phyloP scores from a whole-genome alignment of 148 eudicot species.

The Dysphania ambrosioides region DNA sequence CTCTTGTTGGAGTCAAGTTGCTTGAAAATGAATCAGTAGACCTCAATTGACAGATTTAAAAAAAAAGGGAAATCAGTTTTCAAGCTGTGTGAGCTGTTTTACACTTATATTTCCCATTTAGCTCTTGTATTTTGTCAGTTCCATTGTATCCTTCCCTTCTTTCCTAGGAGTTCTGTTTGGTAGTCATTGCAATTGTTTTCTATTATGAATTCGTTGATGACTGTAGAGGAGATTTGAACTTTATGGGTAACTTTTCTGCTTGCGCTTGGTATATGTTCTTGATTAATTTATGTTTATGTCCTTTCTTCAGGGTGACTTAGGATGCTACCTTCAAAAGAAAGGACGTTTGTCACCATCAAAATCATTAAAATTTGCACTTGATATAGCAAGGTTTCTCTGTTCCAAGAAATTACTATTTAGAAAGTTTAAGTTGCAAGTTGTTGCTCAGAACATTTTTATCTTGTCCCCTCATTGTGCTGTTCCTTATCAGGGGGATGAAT shows the following conservation, averaged over 20 bases:
- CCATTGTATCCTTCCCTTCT: too few species aligned
- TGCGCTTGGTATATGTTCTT: background rate
- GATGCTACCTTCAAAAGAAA: constrained; percentile 78
- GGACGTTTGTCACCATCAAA: constrained; percentile 79
- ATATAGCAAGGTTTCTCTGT: constrained; percentile 72
- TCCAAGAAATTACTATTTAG: background rate
- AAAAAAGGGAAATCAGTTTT: too few species aligned
- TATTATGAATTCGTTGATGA: too few species aligned
- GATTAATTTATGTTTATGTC: background rate
- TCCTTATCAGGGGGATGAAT: constrained; percentile 79
- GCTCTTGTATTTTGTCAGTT: too few species aligned
- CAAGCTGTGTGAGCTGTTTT: too few species aligned
- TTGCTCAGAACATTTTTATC: constrained; percentile 14
- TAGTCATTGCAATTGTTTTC: too few species aligned
- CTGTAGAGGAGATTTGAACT: background rate
- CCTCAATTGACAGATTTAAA: too few species aligned
- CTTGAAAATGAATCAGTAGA: too few species aligned
- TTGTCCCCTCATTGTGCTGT: constrained; percentile 19
- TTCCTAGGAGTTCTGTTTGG: too few species aligned
- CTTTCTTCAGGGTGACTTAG: constrained; percentile 77
- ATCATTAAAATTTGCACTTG: constrained; percentile 84
- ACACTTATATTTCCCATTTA: too few species aligned
- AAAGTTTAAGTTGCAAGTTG: background rate
- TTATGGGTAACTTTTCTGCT: too few species aligned
- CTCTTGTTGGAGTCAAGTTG: too few species aligned